Base-by-base conservation (phyloP, 2,329 filamentous ascomycete species). In the Clonostachys byssicola region DNA sequence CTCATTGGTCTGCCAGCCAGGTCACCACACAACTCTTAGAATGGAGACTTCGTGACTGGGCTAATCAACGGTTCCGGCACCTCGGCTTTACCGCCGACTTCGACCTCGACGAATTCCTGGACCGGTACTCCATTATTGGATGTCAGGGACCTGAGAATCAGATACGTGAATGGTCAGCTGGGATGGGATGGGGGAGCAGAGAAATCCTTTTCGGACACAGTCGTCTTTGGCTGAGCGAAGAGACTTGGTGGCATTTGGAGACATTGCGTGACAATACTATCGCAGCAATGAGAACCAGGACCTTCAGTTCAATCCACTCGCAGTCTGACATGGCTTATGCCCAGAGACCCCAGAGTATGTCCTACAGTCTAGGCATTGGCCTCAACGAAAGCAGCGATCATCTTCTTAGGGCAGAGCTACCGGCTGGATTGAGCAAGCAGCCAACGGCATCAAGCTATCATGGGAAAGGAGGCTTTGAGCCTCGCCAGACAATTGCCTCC, bases 31-130 rank as follows among this genome's bases (percentile, higher is more conserved):
- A 99, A 65, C 80, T 99, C 16, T 88, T 94, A 16, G 82, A 91
- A 4, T 99, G 94, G 92, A 82, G 94, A 58, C 74, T 99, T n/a
- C 88, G 92, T 0, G 94, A 99, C 65, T 99, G 94, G 94, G 89
- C 92, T 2, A 99, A 97, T 62, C 85, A 92, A 48, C 83, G 94
- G 44, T 95, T 92, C 64, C 90, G 89, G 63, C 84, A 87, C 57
- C 81, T 97, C 3, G 94, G 99, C 63, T 99, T 95, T 66, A 99
- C 94, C 0, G 90, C 92, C 2, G 94, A 99, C 60, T 99, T 97
- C 56, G 94, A 99, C 58, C 73, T 92, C 5, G 89, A 96, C n/a
- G 94, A 99, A 63, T 97, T 99, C 57, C 80, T 85, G 16, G 83
- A 86, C 55, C 84, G 94, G 41, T 99, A 96, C 62, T 75, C 83